Evolutionary conservation across 192 early-diverging fungal species (phyloP).

Genomic region (Mycoemilia scoparia): DNA sequence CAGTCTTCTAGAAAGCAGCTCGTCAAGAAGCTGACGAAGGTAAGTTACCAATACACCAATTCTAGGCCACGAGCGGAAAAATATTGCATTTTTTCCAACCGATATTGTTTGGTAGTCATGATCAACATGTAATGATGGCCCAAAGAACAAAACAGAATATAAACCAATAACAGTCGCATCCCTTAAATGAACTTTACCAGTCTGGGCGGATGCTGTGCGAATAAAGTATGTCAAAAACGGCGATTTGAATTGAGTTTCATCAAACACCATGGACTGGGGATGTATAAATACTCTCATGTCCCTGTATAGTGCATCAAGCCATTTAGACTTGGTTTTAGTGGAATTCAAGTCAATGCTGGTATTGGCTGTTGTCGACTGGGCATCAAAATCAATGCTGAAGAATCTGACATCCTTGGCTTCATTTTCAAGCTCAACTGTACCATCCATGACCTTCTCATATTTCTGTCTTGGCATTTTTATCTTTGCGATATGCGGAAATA

Average conservation of each 20-base stretch:
- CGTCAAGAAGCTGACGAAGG: conserved; percentile 50
- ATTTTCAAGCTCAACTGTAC: conserved; percentile 46
- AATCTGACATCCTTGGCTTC: conserved; percentile 59
- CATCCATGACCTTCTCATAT: conserved; percentile 52
- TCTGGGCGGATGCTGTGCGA: conserved; percentile 15
- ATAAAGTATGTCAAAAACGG: conserved; percentile 54
- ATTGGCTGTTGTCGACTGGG: background rate
- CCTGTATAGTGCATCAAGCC: conserved; percentile 7
- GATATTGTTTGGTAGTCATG: conserved; percentile 41
- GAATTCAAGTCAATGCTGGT: background rate
- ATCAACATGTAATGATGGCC: conserved; percentile 55
- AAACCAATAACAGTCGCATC: conserved; percentile 40
- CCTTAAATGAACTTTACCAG: conserved; percentile 28
- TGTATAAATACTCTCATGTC: conserved; percentile 65
- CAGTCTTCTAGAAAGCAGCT: conserved; percentile 51
- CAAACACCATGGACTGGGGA: conserved; percentile 59
- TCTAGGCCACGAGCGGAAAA: conserved; percentile 53
- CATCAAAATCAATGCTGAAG: conserved; percentile 39
- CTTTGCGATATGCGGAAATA: conserved; percentile 65
- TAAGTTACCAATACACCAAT: conserved; percentile 58
- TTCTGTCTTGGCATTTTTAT: conserved; percentile 50
- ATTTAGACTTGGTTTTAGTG: background rate
- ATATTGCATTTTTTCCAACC: conserved; percentile 35
- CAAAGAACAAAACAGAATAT: conserved; percentile 66
- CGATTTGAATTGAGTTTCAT: conserved; percentile 33